A percentile compares a stretch with the other conserved stretches of the same genome.
Evolutionary conservation across 768 basidiomycete species (phyloP).

Genomic region (Myochromella boudieri): DNA sequence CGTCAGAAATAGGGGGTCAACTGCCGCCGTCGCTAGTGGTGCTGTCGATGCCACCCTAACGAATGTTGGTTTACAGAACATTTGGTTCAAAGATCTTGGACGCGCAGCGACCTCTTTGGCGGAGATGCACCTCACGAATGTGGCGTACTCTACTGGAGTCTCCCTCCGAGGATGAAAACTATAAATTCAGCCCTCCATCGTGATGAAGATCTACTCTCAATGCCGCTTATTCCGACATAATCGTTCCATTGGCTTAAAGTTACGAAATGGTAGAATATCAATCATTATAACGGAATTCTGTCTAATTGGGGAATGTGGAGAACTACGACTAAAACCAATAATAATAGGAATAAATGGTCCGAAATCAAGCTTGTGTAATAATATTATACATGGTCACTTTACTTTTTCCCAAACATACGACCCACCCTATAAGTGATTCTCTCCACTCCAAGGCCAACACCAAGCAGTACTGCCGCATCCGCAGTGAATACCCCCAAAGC

Average conservation of each 20-base stretch:
- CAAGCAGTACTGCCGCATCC: constrained; percentile 68
- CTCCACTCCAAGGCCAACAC: constrained; percentile 56
- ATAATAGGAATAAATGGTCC: too few species aligned
- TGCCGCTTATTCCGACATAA: too few species aligned
- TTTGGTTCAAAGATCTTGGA: constrained; percentile 6
- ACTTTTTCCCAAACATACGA: constrained; percentile 23
- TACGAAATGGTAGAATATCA: too few species aligned
- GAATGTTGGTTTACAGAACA: neutral
- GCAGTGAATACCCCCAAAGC: constrained; percentile 65
- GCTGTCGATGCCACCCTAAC: neutral
- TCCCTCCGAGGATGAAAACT: too few species aligned
- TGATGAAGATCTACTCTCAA: too few species aligned
- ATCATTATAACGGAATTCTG: too few species aligned
- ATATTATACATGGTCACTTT: too few species aligned
- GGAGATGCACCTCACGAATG: constrained; percentile 3
- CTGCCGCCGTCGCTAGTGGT: neutral
- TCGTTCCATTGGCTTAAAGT: too few species aligned
- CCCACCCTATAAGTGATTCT: constrained; percentile 34
- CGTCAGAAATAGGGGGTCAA: neutral
- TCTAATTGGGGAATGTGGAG: too few species aligned
- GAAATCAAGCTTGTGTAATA: too few species aligned
- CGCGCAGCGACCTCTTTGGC: neutral
- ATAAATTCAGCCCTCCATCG: too few species aligned
- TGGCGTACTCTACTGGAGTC: neutral
- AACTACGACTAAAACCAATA: too few species aligned